These are phyloP conservation scores for Ogataea nitratoaversa DNA, from an alignment of 805 yeast genomes.

Conservation along the genomic window DNA sequence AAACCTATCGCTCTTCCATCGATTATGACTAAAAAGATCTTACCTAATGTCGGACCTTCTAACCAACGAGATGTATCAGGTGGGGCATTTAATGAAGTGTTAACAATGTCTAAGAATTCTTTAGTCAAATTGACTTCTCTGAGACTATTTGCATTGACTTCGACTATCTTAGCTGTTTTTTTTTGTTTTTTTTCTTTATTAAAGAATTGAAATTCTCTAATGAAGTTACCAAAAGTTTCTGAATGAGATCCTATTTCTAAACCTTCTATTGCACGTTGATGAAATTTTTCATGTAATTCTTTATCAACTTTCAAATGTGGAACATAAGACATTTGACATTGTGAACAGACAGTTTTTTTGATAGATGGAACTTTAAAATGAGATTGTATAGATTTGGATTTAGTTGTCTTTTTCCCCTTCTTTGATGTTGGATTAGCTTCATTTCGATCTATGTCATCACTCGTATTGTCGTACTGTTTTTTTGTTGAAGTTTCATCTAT, in stretches of 20 bases:
- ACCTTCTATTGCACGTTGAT: constrained; percentile 36
- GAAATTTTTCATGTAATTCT: constrained; percentile 49
- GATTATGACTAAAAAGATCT: constrained; percentile 46
- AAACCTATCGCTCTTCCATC: constrained; percentile 47
- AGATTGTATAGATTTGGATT: constrained; percentile 10
- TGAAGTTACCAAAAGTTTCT: constrained; percentile 7
- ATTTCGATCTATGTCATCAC: too few species aligned
- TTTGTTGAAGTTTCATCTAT: too few species aligned
- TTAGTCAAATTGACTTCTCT: constrained; percentile 33
- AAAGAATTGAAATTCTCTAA: constrained; percentile 5
- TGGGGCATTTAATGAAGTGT: constrained; percentile 59
- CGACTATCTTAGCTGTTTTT: constrained; percentile 25
- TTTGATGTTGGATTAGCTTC: too few species aligned
- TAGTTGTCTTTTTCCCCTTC: constrained; percentile 4
- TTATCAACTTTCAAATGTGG: constrained; percentile 38
- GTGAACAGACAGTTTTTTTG: constrained; percentile 34
- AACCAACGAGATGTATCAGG: constrained; percentile 20
- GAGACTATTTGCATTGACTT: constrained; percentile 30
- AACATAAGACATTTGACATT: constrained; percentile 53
- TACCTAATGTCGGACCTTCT: constrained; percentile 31
- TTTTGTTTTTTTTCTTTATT: neutral
- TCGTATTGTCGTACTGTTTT: too few species aligned
- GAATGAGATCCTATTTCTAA: constrained; percentile 5
- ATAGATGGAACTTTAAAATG: constrained; percentile 14
- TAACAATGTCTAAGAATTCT: constrained; percentile 49